Percentiles rank a stretch among this genome's conserved stretches.
Conservation (phyloP, 257 asterid genomes). For the Nemophila menziesii region DNA sequence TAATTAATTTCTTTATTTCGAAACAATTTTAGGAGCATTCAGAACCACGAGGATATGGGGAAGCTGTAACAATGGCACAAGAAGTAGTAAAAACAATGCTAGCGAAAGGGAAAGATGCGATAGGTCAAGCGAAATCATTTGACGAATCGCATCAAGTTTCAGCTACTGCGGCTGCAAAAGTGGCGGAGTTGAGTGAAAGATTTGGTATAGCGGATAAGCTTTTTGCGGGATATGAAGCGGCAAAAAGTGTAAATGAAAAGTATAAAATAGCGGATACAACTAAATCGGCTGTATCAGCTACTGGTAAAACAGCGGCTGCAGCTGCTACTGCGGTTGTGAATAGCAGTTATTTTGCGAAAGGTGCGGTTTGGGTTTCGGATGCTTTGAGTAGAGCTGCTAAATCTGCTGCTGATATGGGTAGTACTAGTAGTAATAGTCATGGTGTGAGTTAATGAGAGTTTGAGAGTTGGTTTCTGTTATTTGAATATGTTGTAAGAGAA, state of each 20-base stretch:
- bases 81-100: slow-evolving; percentile 78
- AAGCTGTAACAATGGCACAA: slow-evolving; percentile 73
- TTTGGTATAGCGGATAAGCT: slow-evolving; percentile 71
- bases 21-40: slow-evolving; percentile 18
- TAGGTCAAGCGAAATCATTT: slow-evolving; percentile 63
- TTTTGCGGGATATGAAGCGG: slow-evolving; percentile 73
- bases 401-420: slow-evolving; percentile 69
- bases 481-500: not conserved
- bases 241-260: slow-evolving; percentile 43
- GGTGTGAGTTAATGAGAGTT: slow-evolving; percentile 23
- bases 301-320: slow-evolving; percentile 66
- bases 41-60: slow-evolving; percentile 36
- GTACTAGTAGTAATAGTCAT: too few relatives aligned
- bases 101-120: slow-evolving; percentile 74
- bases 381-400: slow-evolving; percentile 70
- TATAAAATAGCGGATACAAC: slow-evolving; percentile 59
- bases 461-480: not conserved
- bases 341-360: slow-evolving; percentile 69
- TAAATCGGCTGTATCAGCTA: slow-evolving; percentile 60
- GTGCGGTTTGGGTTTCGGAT: slow-evolving; percentile 85
- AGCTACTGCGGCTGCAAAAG: slow-evolving; percentile 88
- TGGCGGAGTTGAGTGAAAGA: slow-evolving; percentile 70
- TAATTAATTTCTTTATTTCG: too few relatives aligned
- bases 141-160: slow-evolving; percentile 86
- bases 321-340: slow-evolving; percentile 67